Base-by-base conservation (phyloP, 2,329 filamentous ascomycete species). In the Ambrosiella cleistominuta region DNA sequence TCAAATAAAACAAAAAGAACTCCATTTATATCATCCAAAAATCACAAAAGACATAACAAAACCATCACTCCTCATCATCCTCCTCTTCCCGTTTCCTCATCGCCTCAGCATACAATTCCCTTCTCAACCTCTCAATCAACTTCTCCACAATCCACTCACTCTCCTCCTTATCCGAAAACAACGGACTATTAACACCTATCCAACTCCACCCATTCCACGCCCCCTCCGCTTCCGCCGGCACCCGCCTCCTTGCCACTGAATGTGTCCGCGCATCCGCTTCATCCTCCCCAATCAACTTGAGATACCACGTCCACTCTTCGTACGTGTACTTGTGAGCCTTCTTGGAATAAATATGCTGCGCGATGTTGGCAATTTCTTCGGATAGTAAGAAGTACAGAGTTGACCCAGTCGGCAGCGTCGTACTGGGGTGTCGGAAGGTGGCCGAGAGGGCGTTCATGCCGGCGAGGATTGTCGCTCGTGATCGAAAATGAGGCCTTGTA, bases 241-340 rank as follows among this genome's bases (percentile, higher is more conserved):
- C 7, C 39, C 61, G 60, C 13, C 52, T 37, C 42, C 56, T 37
- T 19, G 27, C 7, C 38, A 36, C 40, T 57, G 57, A 53, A 19
- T 56, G 58, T 15, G 69, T 75, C 5, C 70, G 67, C 1, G 76
- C 69, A 62, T 71, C 71, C 57, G 69, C 70, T 65, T 83, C 79
- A 65, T 82, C 78, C 65, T 82, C 79, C 52, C 80, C 80, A n/a
- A 95, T 86, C 38, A 95, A 74, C 19, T 80, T 78, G 7, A 90
- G 82, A 64, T 88, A 93, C 72, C 87, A 86, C 0, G 85, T 85
- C 90, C 89, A 95, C 66, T 95, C 85, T 63, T 89, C 81, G 62
- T 89, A 96, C 0, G 73, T 75, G 67, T 95, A 96, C 57, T 75
- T 77, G 58, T 81, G 82, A 11, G 42, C 27, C 0, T 76, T 74